Evolutionary conservation across 2,329 filamentous ascomycete species (phyloP), one percentile per base, ranked within the genome.

Genomic region (Aspergillus persii): DNA sequence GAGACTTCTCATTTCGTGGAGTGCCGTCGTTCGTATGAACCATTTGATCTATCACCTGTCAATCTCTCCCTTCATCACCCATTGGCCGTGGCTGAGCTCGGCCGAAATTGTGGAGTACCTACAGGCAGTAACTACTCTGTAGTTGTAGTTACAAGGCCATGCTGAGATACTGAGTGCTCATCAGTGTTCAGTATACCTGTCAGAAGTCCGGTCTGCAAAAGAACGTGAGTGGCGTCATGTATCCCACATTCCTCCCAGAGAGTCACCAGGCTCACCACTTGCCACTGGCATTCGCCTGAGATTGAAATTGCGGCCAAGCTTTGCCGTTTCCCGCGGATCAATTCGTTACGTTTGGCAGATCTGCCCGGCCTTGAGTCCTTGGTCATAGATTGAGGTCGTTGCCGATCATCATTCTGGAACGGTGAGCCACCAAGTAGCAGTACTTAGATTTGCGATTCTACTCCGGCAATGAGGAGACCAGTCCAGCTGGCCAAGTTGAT

Each of bases 51-150:
- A 49, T 29, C 27, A 50, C 27, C 48, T 18, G 9, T 31, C 36
- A 41, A 5, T n/a, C 36, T 41, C 15, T 15, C 36, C 12, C 7
- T 41, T 15, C 18, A 23, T 12, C 36, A 15, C 15, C 12, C 12
- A 41, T 29, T 15, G 48, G 8, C 27, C 27, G 27, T 30, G 56
- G n/a, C 12, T 26, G 29, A n/a, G 18, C 53, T 62, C 61, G 61
- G 60, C 60, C 60, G 60, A 62, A 58, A 58, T 39, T 49, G 60
- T 60, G 59, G 57, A 54, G 50, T 47, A 31, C 18, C 18, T 23
- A 23, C 18, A 23, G 18, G 18, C 18, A 23, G 18, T 23, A 23
- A 23, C 18, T 23, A 23, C 18, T 23, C 18, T 23, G 18, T 23
- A 23, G 18, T 23, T 23, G 18, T 23, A n/a, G n/a, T n/a, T n/a